Evolutionary conservation across 345 rosid genomes (phyloP).

Genomic region (Gossypium rotundifolium): DNA sequence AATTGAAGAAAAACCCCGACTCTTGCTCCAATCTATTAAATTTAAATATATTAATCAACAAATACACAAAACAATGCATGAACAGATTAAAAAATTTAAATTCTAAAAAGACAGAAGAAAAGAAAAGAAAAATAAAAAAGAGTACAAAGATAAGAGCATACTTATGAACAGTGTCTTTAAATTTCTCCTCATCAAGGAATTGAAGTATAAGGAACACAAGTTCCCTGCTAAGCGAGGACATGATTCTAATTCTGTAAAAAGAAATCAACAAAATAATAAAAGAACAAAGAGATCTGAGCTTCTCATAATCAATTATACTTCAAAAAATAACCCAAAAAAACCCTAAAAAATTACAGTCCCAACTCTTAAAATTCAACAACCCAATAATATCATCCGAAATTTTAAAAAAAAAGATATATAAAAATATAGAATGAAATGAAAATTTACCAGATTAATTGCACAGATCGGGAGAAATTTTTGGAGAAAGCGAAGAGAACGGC

Average conservation of each 20-base stretch:
- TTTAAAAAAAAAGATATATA: neutral
- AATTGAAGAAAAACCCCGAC: slow-evolving; percentile 78
- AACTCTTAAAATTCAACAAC: neutral
- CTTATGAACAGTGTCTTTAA: slow-evolving; percentile 73
- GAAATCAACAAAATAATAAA: slow-evolving; percentile 12
- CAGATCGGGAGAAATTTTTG: slow-evolving; percentile 33
- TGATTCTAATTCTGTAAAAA: slow-evolving; percentile 25
- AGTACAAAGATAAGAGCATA: slow-evolving; percentile 12
- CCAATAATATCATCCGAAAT: neutral
- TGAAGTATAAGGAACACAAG: slow-evolving; percentile 88
- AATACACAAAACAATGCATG: neutral
- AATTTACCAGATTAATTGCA: slow-evolving; percentile 10
- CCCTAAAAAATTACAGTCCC: slow-evolving; percentile 3
- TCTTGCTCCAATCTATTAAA: slow-evolving; percentile 73
- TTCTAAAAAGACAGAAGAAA: neutral
- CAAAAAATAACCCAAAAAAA: neutral
- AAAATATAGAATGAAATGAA: neutral
- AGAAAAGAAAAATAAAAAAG: neutral
- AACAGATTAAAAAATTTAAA: neutral
- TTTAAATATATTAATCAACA: slow-evolving; percentile 1
- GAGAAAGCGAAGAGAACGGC: slow-evolving; percentile 17
- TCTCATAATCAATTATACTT: slow-evolving; percentile 12
- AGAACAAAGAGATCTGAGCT: slow-evolving; percentile 25
- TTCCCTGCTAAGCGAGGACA: slow-evolving; percentile 80
- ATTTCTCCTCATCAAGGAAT: slow-evolving; percentile 85